Evolutionary conservation across 257 asterid genomes (phyloP).

Genomic region (Solanum virginianum): DNA sequence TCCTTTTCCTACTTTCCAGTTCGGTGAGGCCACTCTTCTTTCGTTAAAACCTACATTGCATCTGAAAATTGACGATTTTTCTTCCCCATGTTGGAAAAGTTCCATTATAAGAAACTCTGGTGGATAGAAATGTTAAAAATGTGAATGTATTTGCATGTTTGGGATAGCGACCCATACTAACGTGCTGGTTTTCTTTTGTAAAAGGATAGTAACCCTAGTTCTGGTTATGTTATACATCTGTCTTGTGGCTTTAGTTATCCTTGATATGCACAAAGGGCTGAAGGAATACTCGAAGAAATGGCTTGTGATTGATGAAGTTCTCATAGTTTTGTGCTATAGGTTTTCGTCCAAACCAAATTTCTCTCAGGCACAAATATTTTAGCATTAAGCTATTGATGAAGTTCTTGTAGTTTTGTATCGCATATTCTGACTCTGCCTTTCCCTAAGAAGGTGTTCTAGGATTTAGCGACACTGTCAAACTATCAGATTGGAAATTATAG

Average conservation of each 20-base stretch:
- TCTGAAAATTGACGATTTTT: neutral
- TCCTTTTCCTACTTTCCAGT: constrained; percentile 92
- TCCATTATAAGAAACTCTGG: neutral
- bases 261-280: neutral
- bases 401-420: neutral
- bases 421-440: neutral
- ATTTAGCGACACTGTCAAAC: neutral
- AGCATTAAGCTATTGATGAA: neutral
- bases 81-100: neutral
- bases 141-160: neutral
- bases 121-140: neutral
- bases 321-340: neutral
- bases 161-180: neutral
- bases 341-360: neutral
- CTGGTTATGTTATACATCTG: neutral
- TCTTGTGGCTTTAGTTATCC: neutral
- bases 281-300: neutral
- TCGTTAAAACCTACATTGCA: neutral
- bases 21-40: constrained; percentile 33
- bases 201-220: neutral
- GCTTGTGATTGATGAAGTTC: neutral
- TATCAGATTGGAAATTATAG: neutral
- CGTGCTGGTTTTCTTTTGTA: neutral
- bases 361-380: neutral
- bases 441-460: neutral